Percentiles rank a stretch among this genome's conserved stretches.
These are phyloP conservation scores for Karstenula rhodostoma DNA, from an alignment of 2,329 filamentous ascomycete genomes.

Conservation along the genomic window DNA sequence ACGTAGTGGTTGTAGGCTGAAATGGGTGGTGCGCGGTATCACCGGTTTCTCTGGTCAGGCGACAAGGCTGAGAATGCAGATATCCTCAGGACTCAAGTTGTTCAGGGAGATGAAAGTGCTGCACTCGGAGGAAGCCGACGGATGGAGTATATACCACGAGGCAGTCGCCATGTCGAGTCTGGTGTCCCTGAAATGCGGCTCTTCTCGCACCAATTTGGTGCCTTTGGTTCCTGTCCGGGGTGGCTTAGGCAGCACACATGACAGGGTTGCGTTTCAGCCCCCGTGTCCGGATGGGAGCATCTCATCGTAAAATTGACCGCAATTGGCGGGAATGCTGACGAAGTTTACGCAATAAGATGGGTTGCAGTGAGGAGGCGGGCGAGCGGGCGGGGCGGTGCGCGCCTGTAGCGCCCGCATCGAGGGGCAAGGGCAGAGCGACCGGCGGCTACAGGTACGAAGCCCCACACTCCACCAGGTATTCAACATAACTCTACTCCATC, in stretches of 20 bases:
- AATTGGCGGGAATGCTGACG: neutral
- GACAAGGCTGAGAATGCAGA: neutral
- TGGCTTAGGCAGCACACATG: conserved; percentile 1
- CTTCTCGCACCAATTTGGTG: neutral
- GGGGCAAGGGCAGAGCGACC: too few relatives aligned
- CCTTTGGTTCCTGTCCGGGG: conserved; percentile 1
- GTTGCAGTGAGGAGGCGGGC: neutral
- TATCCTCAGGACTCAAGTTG: neutral
- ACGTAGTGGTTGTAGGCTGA: neutral
- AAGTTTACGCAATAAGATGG: neutral
- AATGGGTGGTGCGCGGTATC: neutral
- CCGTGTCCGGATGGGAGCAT: neutral
- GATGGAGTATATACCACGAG: neutral
- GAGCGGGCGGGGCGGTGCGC: neutral
- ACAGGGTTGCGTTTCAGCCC: neutral
- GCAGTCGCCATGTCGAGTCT: neutral
- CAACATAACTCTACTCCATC: too few relatives aligned
- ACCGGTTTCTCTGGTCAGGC: neutral
- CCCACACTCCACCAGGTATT: too few relatives aligned
- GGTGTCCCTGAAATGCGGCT: neutral
- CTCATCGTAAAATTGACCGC: neutral
- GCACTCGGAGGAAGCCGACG: neutral
- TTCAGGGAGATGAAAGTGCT: neutral
- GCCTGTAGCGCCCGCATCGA: conserved; percentile 2
- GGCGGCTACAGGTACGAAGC: too few relatives aligned